These are phyloP conservation scores for Bretschneidera sinensis DNA, from an alignment of 345 rosid genomes.

Conservation along the genomic window DNA sequence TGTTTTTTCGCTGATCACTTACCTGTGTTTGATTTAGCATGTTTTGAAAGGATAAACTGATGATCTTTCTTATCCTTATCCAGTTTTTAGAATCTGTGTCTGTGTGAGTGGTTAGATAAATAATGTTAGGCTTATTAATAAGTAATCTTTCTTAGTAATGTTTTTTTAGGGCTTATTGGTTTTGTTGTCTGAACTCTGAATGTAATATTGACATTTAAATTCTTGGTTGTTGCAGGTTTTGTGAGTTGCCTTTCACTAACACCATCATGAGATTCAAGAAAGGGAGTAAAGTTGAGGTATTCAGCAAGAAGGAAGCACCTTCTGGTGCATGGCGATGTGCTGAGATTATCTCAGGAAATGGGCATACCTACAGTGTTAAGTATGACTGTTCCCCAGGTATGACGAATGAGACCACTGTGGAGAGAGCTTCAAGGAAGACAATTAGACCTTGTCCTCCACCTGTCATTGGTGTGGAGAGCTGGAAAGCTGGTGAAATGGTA, in stretches of 20 bases:
- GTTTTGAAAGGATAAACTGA: background rate
- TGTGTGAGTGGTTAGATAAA: background rate
- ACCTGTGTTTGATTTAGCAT: background rate
- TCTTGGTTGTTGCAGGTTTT: background rate
- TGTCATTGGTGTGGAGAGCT: constrained; percentile 23
- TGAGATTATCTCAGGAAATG: constrained; percentile 54
- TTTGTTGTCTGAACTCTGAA: too few species aligned
- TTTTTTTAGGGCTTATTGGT: background rate
- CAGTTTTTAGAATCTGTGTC: background rate
- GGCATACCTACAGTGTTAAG: constrained; percentile 43
- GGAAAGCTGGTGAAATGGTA: constrained; percentile 53
- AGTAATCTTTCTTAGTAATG: too few species aligned
- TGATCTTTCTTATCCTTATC: background rate
- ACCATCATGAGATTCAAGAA: constrained; percentile 52
- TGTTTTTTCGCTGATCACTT: background rate
- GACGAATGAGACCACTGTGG: constrained; percentile 11
- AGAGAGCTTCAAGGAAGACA: constrained; percentile 51
- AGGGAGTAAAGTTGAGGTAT: constrained; percentile 61
- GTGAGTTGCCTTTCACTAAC: background rate
- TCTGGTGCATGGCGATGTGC: constrained; percentile 56
- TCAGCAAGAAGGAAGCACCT: constrained; percentile 35
- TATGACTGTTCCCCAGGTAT: constrained; percentile 19
- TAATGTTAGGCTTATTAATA: too few species aligned
- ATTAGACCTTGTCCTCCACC: constrained; percentile 60
- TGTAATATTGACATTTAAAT: too few species aligned